phyloP scores from a whole-genome alignment of 805 yeast species.

The Teunomyces pallodes region DNA sequence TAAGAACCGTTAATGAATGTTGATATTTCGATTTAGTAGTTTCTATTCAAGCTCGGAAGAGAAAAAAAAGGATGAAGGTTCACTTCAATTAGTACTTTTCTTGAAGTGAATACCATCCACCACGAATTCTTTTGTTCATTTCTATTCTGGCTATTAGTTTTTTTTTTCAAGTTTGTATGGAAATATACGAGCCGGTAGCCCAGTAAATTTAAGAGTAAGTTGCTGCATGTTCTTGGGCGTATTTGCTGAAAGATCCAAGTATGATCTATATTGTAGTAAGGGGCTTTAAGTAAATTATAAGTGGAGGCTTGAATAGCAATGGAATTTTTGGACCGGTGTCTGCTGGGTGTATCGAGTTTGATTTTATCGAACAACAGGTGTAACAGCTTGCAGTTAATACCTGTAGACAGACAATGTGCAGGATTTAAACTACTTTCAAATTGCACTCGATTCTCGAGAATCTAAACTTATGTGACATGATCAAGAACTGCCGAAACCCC shows the following conservation, averaged over 20 bases:
- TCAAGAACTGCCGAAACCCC: not conserved
- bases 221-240: no score
- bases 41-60: slow-evolving; percentile 1
- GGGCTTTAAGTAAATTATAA: no score
- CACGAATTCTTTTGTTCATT: not conserved
- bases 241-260: no score
- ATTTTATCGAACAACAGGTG: no score
- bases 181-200: not conserved
- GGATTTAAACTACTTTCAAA: no score
- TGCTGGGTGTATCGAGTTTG: no score
- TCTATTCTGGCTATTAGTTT: not conserved
- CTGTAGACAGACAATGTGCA: no score
- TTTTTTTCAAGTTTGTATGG: not conserved
- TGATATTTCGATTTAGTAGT: slow-evolving; percentile 1
- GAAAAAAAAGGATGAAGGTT: slow-evolving; percentile 3
- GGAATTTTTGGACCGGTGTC: not conserved
- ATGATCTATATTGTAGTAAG: no score
- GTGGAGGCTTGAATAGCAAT: not conserved
- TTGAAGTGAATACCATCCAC: slow-evolving; percentile 3
- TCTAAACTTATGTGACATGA: not conserved
- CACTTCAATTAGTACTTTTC: slow-evolving; percentile 3
- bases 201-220: not conserved
- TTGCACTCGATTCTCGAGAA: no score
- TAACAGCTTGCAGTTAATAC: no score
- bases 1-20: slow-evolving; percentile 4